Evolutionary conservation across 202 grass and related monocot species (phyloP).

Genomic region (Panicum hallii): DNA sequence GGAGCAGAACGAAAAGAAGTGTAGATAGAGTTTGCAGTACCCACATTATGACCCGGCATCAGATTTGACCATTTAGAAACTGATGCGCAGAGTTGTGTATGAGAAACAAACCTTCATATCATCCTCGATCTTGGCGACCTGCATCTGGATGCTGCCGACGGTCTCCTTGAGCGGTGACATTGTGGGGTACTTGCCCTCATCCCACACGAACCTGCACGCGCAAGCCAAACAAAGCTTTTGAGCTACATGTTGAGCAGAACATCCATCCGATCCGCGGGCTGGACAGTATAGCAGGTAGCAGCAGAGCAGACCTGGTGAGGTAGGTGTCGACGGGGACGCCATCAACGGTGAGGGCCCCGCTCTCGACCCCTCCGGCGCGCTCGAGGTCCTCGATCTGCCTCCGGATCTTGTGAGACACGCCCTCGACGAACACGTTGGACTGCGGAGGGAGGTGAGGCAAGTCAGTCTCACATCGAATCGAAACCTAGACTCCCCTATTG

Average conservation of each 20-base stretch:
- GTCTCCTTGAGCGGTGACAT: conserved; percentile 90
- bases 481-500: not conserved
- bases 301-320: conserved; percentile 68
- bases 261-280: not conserved
- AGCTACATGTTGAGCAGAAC: not conserved
- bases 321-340: conserved; percentile 94
- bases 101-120: conserved; percentile 84
- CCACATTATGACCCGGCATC: not conserved
- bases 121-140: conserved; percentile 96
- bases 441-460: conserved; percentile 12
- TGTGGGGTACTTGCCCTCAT: conserved; percentile 87
- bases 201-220: conserved; percentile 85
- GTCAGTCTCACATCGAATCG: conserved; percentile 1
- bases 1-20: not conserved
- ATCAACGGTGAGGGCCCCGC: conserved; percentile 78
- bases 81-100: not conserved
- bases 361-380: conserved; percentile 64
- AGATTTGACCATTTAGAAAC: not conserved
- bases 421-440: conserved; percentile 94
- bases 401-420: conserved; percentile 95
- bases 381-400: conserved; percentile 96
- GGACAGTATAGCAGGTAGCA: not conserved
- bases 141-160: conserved; percentile 74
- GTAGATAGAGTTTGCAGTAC: not conserved
- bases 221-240: conserved; percentile 8